Evolutionary conservation across 257 asterid species (phyloP).

Genomic region (Anisodus tanguticus): DNA sequence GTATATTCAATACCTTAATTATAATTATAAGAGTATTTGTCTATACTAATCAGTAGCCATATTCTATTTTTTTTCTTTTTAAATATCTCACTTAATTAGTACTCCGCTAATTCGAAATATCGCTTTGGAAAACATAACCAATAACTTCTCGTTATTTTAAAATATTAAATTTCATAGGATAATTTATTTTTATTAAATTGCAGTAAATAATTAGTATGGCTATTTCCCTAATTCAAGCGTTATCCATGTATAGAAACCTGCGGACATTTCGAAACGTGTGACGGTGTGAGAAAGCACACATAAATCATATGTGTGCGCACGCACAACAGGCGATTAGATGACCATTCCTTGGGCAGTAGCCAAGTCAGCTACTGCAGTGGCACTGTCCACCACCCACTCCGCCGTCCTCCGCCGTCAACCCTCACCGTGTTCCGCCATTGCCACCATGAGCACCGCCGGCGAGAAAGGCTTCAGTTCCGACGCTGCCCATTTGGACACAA

Average conservation of each 20-base stretch:
- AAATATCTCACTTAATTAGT: too few relatives aligned
- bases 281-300: neutral
- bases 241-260: neutral
- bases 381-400: neutral
- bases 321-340: slow-evolving; percentile 13
- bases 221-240: neutral
- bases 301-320: neutral
- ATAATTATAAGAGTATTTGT: neutral
- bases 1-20: neutral
- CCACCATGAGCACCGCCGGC: slow-evolving; percentile 58
- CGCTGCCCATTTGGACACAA: slow-evolving; percentile 47
- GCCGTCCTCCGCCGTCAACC: slow-evolving; percentile 12
- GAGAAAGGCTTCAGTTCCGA: slow-evolving; percentile 29
- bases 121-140: too few relatives aligned
- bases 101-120: too few relatives aligned
- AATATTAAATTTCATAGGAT: too few relatives aligned
- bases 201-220: too few relatives aligned
- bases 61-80: too few relatives aligned
- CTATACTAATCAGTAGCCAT: neutral
- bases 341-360: slow-evolving; percentile 22
- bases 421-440: slow-evolving; percentile 29
- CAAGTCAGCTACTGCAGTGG: neutral
- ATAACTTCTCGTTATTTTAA: too few relatives aligned
- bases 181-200: too few relatives aligned
- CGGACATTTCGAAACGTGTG: neutral